Base-by-base conservation (phyloP, 2,329 filamentous ascomycete genomes). In the Aspergillus neoniger region DNA sequence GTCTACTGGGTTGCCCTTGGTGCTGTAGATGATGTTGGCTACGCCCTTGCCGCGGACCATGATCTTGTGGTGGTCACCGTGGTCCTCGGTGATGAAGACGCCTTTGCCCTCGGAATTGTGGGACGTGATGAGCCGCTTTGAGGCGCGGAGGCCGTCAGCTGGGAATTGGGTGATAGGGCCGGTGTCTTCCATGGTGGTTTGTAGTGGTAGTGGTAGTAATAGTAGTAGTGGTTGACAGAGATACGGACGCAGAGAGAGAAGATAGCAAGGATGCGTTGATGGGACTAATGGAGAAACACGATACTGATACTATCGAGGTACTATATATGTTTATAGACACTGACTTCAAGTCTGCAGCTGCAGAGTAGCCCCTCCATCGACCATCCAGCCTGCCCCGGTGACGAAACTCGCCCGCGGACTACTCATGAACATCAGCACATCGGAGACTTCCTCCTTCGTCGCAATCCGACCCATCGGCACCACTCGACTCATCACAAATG, bases 391-490 rank as follows among this genome's bases (percentile, higher is more conserved):
- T 12, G 36, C 50, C 15, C 60, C 60, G 1, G 56, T 56, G 1
- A 62, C 52, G 54, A 59, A 62, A 39, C 56, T 62, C 1, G 60
- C 52, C 21, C 56, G 36, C 2, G 60, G 60, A 12, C 56, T 56
- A 14, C 44, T 55, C 30, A 62, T n/a, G 3, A 62, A 62, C 44
- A 59, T 7, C 5, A 53, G 47, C 19, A 59, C 39, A 39, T 62
- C 57, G 4, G 60, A 53, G 1, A 62, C 32, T 36, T 62, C 74
- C 32, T 76, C 72, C 1, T 72, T 41, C 7, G 25, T 43, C 14
- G 70, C 74, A 15, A 68, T 65, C 5, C 71, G 68, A 6, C 67
- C 64, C 2, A 74, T 30, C 0, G 51, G 67, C 4, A 62, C 36
- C 0, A 61, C 44, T 5, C 36, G 25, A n/a, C 64, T 19, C 25